Base-by-base conservation (phyloP, 2,329 filamentous ascomycete species). In the Arthrocladium fulminans region DNA sequence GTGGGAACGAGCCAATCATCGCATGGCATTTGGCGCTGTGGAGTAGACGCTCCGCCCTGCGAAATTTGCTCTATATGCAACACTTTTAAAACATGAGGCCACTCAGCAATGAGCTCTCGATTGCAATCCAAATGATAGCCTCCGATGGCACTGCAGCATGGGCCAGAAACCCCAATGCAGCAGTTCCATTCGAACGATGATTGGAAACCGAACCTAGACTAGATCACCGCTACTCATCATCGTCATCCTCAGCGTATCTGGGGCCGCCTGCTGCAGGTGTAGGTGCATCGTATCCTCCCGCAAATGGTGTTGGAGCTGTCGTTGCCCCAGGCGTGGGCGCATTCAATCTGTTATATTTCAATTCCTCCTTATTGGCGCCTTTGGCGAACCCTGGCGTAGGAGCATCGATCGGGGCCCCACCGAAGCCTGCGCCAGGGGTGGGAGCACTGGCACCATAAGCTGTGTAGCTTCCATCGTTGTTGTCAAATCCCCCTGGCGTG, bases 401-500 rank as follows among this genome's bases (percentile, higher is more conserved):
- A 2, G 74, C 74, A 57, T 74, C 66, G 55, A 51, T 66, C 60
- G 25, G 59, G 55, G 34, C 64, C 51, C 61, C 66, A n/a, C 34
- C 45, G 19, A 44, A 51, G 8, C 50, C 54, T 19, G 66, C 66
- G 1, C 67, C 66, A 0, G 69, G 69, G 2, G 68, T 71, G 8
- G 69, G 68, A 2, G 68, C 69, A 48, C 59, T 67, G 38, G 71
- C 65, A 12, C 69, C 68, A 20, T 57, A 69, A 56, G 61, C 72
- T 41, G 73, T 77, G 9, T 73, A 69, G 15, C 64, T 66, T 41
- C 65, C 64, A 59, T 67, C 67, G 43, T 61, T 66, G 39, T 59
- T 60, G n/a, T 78, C 79, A 43, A 75, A 79, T 1, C 79, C 81
- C 22, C 79, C 81, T 0, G 84, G 84, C 0, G 84, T 88, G 0